Conservation (phyloP, 208 protist genomes). For the Vickermania ingenoplastis region DNA sequence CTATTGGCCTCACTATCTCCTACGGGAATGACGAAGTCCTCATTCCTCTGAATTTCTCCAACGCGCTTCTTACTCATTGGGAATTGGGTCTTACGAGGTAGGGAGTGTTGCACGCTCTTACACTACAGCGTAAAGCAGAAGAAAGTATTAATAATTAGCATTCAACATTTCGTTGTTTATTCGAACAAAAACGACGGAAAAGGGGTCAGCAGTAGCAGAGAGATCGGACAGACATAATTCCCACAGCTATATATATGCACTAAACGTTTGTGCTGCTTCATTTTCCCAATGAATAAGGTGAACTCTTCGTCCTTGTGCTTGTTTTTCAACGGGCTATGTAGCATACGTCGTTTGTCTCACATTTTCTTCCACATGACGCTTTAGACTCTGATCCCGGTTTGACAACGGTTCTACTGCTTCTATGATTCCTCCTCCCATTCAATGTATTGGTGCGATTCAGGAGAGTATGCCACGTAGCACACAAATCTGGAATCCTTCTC, state of each 20-base stretch:
- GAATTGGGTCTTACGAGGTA: not conserved
- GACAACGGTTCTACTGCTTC: not conserved
- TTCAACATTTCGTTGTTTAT: not conserved
- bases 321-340: too few relatives aligned
- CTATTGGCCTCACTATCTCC: conserved; percentile 41
- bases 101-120: too few relatives aligned
- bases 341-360: too few relatives aligned
- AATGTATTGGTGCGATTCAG: conserved; percentile 22
- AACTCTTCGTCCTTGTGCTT: too few relatives aligned
- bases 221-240: too few relatives aligned
- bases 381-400: too few relatives aligned
- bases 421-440: conserved; percentile 21
- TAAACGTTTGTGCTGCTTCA: too few relatives aligned
- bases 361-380: too few relatives aligned
- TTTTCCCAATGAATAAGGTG: too few relatives aligned
- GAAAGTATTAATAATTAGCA: conserved; percentile 1
- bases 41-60: conserved; percentile 58
- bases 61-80: conserved; percentile 69
- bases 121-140: too few relatives aligned
- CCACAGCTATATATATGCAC: too few relatives aligned
- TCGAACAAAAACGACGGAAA: not conserved
- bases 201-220: too few relatives aligned
- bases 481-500: conserved; percentile 44
- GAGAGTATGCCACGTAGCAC: conserved; percentile 48
- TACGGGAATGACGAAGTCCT: conserved; percentile 66